Base-by-base conservation (phyloP, 306 rosid genomes). In the Luffa acutangula region DNA sequence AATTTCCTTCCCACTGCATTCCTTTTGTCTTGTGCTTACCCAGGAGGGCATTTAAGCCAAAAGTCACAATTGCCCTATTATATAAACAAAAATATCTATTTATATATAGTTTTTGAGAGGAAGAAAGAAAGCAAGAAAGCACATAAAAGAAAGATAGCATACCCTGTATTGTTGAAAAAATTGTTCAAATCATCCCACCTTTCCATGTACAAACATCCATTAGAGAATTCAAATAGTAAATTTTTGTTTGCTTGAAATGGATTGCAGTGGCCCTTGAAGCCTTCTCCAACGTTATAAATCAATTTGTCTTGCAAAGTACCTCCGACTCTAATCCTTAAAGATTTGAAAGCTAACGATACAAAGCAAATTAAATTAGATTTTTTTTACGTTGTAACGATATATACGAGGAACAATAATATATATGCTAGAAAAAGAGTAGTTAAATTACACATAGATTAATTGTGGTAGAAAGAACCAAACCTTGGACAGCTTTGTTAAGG, bases 41-140 rank as follows among this genome's bases (percentile, higher is more conserved):
- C 67, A 43, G 31, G 31, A 93, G 93, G 0, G 98, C 98, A 83
- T 93, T 93, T 90, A 93, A 86, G 80, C 97, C 86, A 87, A 90
- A 93, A 72, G 96, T 93, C 76, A 91, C 62, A 20, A 89, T 53
- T 51, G 85, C 88, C 80, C 98, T 93, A 88, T 43, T 43, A 9
- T 25, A 25, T 25, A 25, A 9, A 43, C 48, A 43, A 9, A 43
- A 1, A 9, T 2, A 43, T 0, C 10, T 6, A 43, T 0, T 43
- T 43, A 1, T 0, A 8, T 25, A 25, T 25, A 25, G 48, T 43
- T 6, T 43, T 6, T 0, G 10, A 6, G 9, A 43, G 2, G 9
- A 1, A 43, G 7, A 8, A 43, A 43, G 9, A 7, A 7, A 25
- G 31, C 31, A 25, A 25, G 31, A 25, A 25, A 25, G 31, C 31